phyloP scores from a whole-genome alignment of 768 basidiomycete genomes.

The Lactarius sp. region DNA sequence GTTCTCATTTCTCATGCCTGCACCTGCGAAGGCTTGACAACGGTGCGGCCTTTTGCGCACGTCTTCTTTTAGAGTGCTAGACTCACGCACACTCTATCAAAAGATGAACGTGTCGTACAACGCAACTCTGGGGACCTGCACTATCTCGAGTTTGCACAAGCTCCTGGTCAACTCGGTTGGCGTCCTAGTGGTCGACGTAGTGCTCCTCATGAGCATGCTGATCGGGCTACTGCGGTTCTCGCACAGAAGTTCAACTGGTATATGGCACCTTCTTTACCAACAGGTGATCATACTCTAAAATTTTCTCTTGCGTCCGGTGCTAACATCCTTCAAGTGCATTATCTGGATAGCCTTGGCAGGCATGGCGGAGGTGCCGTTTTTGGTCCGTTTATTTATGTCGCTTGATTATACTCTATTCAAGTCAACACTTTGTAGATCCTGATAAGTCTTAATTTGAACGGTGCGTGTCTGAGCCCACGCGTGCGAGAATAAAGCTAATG shows the following conservation, averaged over 20 bases:
- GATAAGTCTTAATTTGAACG: neutral
- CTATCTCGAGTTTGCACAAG: neutral
- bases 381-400: neutral
- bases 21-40: constrained; percentile 3
- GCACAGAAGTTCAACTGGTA: neutral
- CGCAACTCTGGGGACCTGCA: neutral
- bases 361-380: neutral
- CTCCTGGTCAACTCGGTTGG: neutral
- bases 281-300: neutral
- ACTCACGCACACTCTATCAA: neutral
- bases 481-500: neutral
- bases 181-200: neutral
- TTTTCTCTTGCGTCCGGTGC: neutral
- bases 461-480: neutral
- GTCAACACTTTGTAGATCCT: neutral
- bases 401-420: neutral
- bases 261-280: constrained; percentile 8
- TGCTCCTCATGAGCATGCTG: neutral
- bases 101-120: neutral
- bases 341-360: constrained; percentile 6
- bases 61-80: neutral
- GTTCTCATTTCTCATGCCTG: neutral
- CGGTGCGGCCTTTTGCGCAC: neutral
- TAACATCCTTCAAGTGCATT: neutral
- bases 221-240: neutral